These are phyloP conservation scores for Hortaea werneckii DNA, from an alignment of 2,329 filamentous ascomycete species.

Conservation along the genomic window DNA sequence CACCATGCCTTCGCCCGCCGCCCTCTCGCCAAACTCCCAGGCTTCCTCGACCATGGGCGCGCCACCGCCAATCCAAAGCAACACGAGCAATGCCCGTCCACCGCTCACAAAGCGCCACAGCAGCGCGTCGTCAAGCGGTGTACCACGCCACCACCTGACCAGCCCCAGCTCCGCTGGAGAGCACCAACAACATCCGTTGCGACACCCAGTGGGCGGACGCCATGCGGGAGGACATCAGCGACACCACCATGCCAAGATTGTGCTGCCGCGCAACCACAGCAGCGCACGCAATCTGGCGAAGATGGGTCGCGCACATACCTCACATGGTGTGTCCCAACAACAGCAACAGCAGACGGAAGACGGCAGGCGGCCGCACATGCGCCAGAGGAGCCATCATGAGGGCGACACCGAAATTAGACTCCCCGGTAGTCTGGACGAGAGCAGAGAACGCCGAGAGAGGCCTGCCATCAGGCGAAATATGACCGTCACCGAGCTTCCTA, in stretches of 20 bases:
- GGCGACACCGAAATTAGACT: constrained; percentile 25
- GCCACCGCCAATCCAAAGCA: constrained; percentile 2
- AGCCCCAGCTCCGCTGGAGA: constrained; percentile 19
- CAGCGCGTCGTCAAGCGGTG: constrained; percentile 17
- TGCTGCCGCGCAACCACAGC: constrained; percentile 24
- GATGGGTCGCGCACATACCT: constrained; percentile 13
- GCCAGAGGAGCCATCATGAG: constrained; percentile 19
- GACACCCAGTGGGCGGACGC: constrained; percentile 13
- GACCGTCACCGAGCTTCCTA: constrained; percentile 22
- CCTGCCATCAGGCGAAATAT: constrained; percentile 22
- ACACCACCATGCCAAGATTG: constrained; percentile 20
- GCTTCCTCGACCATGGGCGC: neutral
- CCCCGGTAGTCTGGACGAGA: constrained; percentile 24
- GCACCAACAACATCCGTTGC: constrained; percentile 9
- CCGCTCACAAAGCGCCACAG: constrained; percentile 20
- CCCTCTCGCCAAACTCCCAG: neutral
- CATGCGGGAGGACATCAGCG: neutral
- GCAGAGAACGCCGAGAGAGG: constrained; percentile 6
- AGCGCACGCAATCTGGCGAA: constrained; percentile 23
- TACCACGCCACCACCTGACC: constrained; percentile 5
- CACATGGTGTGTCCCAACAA: too few species aligned
- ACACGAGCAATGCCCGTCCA: constrained; percentile 11
- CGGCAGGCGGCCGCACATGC: constrained; percentile 15
- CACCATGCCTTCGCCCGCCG: neutral
- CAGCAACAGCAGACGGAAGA: constrained; percentile 22